Evolutionary conservation across 2,329 filamentous ascomycete species (phyloP).

Genomic region (Hymenoscyphus scutula): DNA sequence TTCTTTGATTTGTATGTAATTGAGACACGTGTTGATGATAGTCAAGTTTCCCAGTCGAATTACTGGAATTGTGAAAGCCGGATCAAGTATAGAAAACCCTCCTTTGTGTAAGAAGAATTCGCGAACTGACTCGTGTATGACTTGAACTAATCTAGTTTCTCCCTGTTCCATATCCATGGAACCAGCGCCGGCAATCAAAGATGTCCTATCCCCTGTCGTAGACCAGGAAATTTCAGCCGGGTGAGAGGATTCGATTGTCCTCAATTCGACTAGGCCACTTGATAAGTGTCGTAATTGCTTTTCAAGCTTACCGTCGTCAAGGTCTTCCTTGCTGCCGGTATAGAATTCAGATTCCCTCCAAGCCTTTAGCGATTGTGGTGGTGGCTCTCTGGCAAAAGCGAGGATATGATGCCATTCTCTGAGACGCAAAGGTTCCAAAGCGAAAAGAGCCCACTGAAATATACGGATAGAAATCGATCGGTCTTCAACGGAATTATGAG

Average conservation of each 20-base stretch:
- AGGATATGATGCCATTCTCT: constrained; percentile 8
- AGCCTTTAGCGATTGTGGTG: background rate
- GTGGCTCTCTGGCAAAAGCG: background rate
- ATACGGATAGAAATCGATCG: constrained; percentile 19
- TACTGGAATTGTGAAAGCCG: background rate
- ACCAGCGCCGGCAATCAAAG: background rate
- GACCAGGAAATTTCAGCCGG: background rate
- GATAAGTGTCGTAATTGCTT: background rate
- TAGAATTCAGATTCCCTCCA: constrained; percentile 1
- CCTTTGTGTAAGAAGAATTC: constrained; percentile 37
- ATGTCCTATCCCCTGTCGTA: background rate
- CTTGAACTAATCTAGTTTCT: constrained; percentile 36
- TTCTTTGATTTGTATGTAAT: constrained; percentile 4
- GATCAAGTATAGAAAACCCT: background rate
- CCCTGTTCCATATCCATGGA: background rate
- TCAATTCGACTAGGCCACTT: constrained; percentile 6
- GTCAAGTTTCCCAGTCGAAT: background rate
- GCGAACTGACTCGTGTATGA: constrained; percentile 38
- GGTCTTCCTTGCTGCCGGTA: background rate
- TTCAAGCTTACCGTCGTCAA: constrained; percentile 2
- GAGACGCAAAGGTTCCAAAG: background rate
- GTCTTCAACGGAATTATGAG: constrained; percentile 28
- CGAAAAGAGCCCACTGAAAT: constrained; percentile 6
- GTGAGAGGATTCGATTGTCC: background rate
- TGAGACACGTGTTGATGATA: constrained; percentile 7